Evolutionary conservation across 805 yeast species (phyloP), one percentile per base, ranked within the genome.

Genomic region (Zygoascus tannicola): DNA sequence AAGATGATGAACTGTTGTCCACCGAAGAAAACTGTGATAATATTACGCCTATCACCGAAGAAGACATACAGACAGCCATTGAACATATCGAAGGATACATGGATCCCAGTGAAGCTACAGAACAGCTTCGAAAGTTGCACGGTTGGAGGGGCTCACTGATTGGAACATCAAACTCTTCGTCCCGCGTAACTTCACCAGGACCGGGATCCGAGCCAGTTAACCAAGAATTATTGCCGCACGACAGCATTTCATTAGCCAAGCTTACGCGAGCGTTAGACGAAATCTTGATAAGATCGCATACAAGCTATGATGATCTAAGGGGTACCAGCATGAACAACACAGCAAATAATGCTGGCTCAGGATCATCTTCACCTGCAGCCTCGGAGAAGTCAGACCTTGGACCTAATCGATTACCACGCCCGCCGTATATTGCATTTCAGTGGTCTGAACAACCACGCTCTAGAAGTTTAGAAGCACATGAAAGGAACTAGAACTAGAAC

Each of bases 11-110:
- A 18, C 56, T 67, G 38, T 54, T 67, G 5, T 46, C 63, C 2
- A 30, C 40, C 14, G 67, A 62, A 26, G 69, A 65, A 43, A 67
- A 67, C 51, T 57, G 56, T 8, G 54, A 57, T 2, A 48, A 44
- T 33, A 53, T 54, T 10, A 56, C 58, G 23, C 49, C 53, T 3
- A 56, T 64, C 40, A 62, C 67, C 22, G 66, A 61, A 40, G 66
- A 57, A 35, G 68, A 66, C 30, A 49, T 66, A 15, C 53, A 47
- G 12, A 47, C 52, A 18, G 70, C 70, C 4, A 58, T 66, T 42
- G 66, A 62, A 45, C 47, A 43, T 15, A 55, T 62, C 19, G 50
- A 53, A 4, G 57, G 57, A 3, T 48, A 46, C 10, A 48, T 50
- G 46, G 53, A 53, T 22, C 45, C 43, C 4, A 50, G 45, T 28